Evolutionary conservation across 768 basidiomycete species (phyloP).

Genomic region (Pisolithus orientalis): DNA sequence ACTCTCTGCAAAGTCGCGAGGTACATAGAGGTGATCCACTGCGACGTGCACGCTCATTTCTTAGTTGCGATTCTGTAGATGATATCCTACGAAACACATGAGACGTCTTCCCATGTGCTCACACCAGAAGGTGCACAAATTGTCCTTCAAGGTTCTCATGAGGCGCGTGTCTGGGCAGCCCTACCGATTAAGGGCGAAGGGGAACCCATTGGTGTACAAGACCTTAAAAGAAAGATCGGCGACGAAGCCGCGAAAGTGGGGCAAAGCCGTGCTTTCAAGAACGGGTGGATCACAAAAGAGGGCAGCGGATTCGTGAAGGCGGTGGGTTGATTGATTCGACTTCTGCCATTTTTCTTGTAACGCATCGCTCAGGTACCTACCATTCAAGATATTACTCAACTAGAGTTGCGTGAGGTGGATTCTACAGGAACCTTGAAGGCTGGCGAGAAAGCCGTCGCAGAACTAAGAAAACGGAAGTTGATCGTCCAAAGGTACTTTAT

Average conservation of each 20-base stretch:
- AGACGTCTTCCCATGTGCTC: constrained; percentile 64
- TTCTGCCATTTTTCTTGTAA: constrained; percentile 1
- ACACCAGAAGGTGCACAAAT: constrained; percentile 83
- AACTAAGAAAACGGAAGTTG: constrained; percentile 89
- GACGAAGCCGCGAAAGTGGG: constrained; percentile 90
- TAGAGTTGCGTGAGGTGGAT: constrained; percentile 68
- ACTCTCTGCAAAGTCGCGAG: constrained; percentile 83
- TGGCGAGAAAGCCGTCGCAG: constrained; percentile 79
- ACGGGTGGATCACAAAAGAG: constrained; percentile 92
- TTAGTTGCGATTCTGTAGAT: constrained; percentile 45
- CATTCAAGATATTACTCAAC: constrained; percentile 70
- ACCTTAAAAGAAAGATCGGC: constrained; percentile 73
- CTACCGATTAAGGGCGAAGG: constrained; percentile 69
- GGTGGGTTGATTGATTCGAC: constrained; percentile 40
- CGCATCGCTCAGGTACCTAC: constrained; percentile 41
- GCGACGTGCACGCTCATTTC: constrained; percentile 7
- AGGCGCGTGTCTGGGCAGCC: constrained; percentile 89
- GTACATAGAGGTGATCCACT: constrained; percentile 31
- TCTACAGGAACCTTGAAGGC: constrained; percentile 63
- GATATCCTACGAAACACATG: constrained; percentile 75
- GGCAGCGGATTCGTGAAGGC: constrained; percentile 81
- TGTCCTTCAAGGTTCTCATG: constrained; percentile 80
- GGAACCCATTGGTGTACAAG: constrained; percentile 53
- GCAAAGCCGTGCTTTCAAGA: constrained; percentile 94
- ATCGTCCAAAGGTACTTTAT: constrained; percentile 64